These are phyloP conservation scores for Diaporthe eres DNA, from an alignment of 2,329 filamentous ascomycete genomes.

Conservation along the genomic window DNA sequence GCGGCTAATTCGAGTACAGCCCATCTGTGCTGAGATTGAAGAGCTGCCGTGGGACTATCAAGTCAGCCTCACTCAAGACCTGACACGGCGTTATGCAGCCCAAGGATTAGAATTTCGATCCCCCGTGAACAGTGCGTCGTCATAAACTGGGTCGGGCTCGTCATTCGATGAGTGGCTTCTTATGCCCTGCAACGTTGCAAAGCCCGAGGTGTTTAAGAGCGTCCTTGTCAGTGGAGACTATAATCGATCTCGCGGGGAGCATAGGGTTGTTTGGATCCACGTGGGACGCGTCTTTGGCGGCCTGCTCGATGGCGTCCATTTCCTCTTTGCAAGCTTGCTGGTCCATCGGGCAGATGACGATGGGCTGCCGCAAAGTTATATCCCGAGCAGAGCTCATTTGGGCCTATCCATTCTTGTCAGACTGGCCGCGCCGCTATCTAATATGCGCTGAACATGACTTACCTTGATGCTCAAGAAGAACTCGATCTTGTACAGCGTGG, in stretches of 20 bases:
- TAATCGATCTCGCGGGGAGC: conserved; percentile 87
- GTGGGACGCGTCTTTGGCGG: conserved; percentile 90
- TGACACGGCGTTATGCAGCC: not conserved
- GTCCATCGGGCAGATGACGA: conserved; percentile 95
- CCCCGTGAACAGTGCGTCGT: conserved; percentile 6
- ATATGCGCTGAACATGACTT: conserved; percentile 43
- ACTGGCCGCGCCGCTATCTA: not conserved
- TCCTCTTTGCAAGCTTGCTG: conserved; percentile 97
- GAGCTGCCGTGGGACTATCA: not conserved
- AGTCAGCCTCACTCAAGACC: not conserved
- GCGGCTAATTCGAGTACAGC: no score
- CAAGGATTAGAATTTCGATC: not conserved
- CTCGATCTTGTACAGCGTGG: conserved; percentile 97
- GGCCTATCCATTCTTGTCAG: conserved; percentile 69
- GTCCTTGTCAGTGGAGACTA: conserved; percentile 81
- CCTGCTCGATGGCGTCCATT: conserved; percentile 98
- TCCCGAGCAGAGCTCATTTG: conserved; percentile 90
- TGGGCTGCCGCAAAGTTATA: conserved; percentile 89
- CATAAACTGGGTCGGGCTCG: not conserved
- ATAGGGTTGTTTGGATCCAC: conserved; percentile 93
- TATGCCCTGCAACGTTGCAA: conserved; percentile 74
- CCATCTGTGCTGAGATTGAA: not conserved
- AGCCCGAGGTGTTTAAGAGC: conserved; percentile 73
- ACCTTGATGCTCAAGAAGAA: conserved; percentile 97
- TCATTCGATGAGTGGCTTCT: conserved; percentile 77